Evolutionary conservation across 441 rosid species (phyloP), one percentile per base, ranked within the genome.

Genomic region (Raphanus hybrid): DNA sequence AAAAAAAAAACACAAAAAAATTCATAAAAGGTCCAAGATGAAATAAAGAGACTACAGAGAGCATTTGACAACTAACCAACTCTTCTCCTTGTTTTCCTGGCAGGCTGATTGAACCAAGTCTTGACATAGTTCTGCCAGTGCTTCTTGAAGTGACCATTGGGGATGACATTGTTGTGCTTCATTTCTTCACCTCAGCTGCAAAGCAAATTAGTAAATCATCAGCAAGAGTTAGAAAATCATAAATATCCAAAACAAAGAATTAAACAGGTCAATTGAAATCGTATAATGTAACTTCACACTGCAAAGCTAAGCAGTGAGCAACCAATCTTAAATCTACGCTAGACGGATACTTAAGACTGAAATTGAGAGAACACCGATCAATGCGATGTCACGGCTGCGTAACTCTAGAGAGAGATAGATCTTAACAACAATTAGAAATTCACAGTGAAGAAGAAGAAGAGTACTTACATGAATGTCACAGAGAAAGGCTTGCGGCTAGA

Each of bases 31-130:
- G 8, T 7, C 2, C 0, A 0, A 37, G 43, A 37, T 37, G 0
- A 37, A 37, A 37, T 37, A 37, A 8, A 37, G 43, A 37, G 43
- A 37, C 10, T 37, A 37, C 43, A 37, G 43, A 37, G 50, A 55
- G 18, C 2, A 58, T 58, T 8, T 58, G 10, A 61, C 0, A 2
- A 84, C 89, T 39, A 10, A 91, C 97, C 96, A 37, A 77, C 37
- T 23, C 96, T 87, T 82, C 97, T 87, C 74, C 96, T 85, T n/a
- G 84, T 77, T 77, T 91, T 91, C 59, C 96, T 81, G 6, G 97
- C 96, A 18, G 97, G 97, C 23, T 92, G 96, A 85, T 92, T 91
- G 68, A 92, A 92, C 97, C 96, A 92, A 0, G 96, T 89, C 83
- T 82, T 91, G 3, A 92, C 94, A 83, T 88, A 88, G 76, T 92